Conservation (phyloP, 257 asterid species). For the Primulina eburnea region DNA sequence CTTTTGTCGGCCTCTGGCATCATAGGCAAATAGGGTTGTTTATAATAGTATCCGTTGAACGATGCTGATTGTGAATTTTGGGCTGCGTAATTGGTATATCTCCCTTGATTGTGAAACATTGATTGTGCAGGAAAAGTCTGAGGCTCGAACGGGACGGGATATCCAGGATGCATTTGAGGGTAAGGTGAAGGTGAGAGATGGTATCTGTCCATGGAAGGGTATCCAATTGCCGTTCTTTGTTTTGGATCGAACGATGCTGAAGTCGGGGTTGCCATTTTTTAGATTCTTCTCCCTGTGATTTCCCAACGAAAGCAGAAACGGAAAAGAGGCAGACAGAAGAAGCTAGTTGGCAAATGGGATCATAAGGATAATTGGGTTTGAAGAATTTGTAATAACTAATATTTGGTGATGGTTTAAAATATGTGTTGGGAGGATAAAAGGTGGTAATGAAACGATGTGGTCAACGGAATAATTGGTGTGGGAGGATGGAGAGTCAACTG, state of each 20-base stretch:
- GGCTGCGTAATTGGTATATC: neutral
- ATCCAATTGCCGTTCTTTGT: constrained; percentile 31
- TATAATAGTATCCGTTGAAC: constrained; percentile 20
- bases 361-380: neutral
- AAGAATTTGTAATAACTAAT: neutral
- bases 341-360: neutral
- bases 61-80: constrained; percentile 19
- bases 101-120: constrained; percentile 1
- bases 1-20: constrained; percentile 11
- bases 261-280: constrained; percentile 29
- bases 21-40: constrained; percentile 3
- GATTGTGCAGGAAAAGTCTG: neutral
- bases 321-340: constrained; percentile 6
- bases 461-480: constrained; percentile 12
- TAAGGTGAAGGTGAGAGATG: constrained; percentile 14
- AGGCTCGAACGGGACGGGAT: constrained; percentile 7
- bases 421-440: neutral
- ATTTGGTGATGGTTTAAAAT: neutral
- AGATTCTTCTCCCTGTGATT: constrained; percentile 18
- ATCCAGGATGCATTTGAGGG: constrained; percentile 17
- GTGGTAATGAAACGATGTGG: constrained; percentile 13
- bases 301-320: constrained; percentile 18
- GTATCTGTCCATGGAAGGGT: constrained; percentile 33
- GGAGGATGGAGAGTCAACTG: neutral
- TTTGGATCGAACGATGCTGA: constrained; percentile 19